Conservation (phyloP, 2,329 filamentous ascomycete genomes). For the Rhynchosporium graminicola region DNA sequence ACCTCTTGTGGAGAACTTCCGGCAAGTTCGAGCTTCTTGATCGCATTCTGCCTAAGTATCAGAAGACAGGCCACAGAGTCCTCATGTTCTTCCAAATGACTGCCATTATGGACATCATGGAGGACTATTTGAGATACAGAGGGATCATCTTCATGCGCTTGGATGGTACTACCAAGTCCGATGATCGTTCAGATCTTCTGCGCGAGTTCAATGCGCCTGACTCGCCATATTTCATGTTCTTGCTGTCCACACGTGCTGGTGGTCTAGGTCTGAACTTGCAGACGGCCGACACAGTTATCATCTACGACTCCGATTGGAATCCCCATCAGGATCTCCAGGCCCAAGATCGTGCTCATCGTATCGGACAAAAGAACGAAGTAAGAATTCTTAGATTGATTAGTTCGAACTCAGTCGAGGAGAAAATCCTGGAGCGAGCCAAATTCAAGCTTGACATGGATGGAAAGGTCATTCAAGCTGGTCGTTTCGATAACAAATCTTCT, state of each 20-base stretch:
- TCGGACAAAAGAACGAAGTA: conserved; percentile 99
- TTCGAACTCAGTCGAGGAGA: conserved; percentile 96
- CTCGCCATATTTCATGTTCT: conserved; percentile 95
- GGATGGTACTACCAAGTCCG: conserved; percentile 95
- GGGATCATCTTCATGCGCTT: conserved; percentile 85
- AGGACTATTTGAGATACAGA: conserved; percentile 88
- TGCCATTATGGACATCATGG: conserved; percentile 99
- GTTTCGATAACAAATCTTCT: conserved; percentile 99
- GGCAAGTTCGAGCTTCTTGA: conserved; percentile 98
- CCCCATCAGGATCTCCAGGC: conserved; percentile 98
- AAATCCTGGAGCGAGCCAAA: conserved; percentile 93
- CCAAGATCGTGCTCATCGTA: conserved; percentile 99
- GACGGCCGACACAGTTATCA: conserved; percentile 98
- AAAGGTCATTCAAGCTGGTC: conserved; percentile 98
- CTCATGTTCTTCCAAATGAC: conserved; percentile 99
- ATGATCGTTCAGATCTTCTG: conserved; percentile 90
- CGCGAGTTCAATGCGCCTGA: conserved; percentile 85
- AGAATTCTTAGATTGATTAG: conserved; percentile 94
- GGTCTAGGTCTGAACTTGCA: conserved; percentile 96
- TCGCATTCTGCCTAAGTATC: conserved; percentile 89
- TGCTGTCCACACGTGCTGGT: conserved; percentile 97
- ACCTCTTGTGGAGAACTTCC: conserved; percentile 89
- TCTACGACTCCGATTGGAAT: conserved; percentile 99
- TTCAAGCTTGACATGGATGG: conserved; percentile 99
- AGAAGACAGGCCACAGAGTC: conserved; percentile 86